A percentile compares a stretch with the other conserved stretches of the same genome.
phyloP scores from a whole-genome alignment of 164 flowering plant species.

The Stephania cephalantha region DNA sequence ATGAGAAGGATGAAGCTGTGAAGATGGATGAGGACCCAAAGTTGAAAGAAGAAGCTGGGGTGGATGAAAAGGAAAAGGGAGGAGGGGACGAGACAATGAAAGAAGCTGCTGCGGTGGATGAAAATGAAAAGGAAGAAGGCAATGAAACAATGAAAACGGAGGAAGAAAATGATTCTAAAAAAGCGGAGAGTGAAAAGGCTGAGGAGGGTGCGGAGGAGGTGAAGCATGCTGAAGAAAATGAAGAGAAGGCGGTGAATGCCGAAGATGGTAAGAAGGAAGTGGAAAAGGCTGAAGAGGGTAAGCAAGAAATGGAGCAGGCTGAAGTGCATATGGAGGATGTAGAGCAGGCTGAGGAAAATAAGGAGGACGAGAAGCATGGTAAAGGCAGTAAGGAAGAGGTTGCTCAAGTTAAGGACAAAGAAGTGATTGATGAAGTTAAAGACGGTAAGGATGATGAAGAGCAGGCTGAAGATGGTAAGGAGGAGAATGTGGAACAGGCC shows the following conservation, averaged over 20 bases:
- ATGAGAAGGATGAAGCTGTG: constrained; percentile 3
- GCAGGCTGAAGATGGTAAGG: neutral
- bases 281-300: neutral
- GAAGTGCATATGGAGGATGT: neutral
- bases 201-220: neutral
- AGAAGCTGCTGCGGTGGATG: neutral
- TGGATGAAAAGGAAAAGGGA: neutral
- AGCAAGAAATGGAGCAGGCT: neutral
- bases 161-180: constrained; percentile 5
- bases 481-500: neutral
- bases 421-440: neutral
- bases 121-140: constrained; percentile 2
- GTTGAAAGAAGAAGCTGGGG: constrained; percentile 5
- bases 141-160: constrained; percentile 9
- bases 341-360: constrained; percentile 2
- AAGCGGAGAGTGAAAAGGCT: constrained; percentile 5
- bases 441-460: constrained; percentile 2
- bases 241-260: neutral
- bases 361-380: constrained; percentile 9
- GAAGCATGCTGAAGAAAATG: neutral
- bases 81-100: neutral
- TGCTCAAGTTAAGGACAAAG: neutral
- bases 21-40: constrained; percentile 11
- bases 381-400: constrained; percentile 5
- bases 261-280: neutral